phyloP scores from a whole-genome alignment of 2,329 filamentous ascomycete genomes.

The Colletotrichum tanaceti region DNA sequence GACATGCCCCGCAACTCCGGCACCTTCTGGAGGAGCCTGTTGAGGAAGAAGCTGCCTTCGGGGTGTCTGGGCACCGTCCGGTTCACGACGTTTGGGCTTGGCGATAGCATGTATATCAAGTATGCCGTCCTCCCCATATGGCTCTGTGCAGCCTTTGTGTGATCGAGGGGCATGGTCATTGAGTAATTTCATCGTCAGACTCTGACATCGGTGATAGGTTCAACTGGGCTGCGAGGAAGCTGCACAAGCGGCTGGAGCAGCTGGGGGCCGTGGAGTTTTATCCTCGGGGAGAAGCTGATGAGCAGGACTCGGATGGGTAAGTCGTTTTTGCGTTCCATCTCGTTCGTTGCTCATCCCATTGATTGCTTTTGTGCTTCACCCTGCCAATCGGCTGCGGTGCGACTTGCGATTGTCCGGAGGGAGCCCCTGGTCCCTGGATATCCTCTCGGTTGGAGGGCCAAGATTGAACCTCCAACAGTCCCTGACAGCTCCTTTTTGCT shows the following conservation, averaged over 20 bases:
- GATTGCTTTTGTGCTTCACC: not conserved
- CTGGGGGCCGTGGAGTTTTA: constrained; percentile 83
- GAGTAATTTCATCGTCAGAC: too few relatives aligned
- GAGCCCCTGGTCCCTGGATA: too few relatives aligned
- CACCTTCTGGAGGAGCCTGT: constrained; percentile 85
- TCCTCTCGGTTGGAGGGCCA: too few relatives aligned
- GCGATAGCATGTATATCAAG: constrained; percentile 95
- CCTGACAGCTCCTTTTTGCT: not conserved
- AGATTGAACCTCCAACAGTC: not conserved
- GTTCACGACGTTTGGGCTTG: constrained; percentile 90
- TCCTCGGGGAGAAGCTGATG: constrained; percentile 87
- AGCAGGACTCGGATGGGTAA: constrained; percentile 92
- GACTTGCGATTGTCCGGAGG: too few relatives aligned
- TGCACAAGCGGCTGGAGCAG: constrained; percentile 85
- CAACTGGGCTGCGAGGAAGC: constrained; percentile 91
- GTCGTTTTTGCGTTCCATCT: constrained; percentile 45
- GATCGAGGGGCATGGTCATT: too few relatives aligned
- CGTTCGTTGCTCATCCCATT: not conserved
- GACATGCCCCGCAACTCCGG: constrained; percentile 88
- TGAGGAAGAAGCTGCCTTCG: constrained; percentile 80
- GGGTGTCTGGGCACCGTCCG: constrained; percentile 74
- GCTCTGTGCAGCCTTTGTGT: not conserved
- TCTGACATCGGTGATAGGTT: constrained; percentile 65
- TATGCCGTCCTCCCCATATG: constrained; percentile 54
- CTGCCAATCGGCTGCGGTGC: not conserved